phyloP scores from a whole-genome alignment of 2,329 filamentous ascomycete species.

The Fusarium algeriense region DNA sequence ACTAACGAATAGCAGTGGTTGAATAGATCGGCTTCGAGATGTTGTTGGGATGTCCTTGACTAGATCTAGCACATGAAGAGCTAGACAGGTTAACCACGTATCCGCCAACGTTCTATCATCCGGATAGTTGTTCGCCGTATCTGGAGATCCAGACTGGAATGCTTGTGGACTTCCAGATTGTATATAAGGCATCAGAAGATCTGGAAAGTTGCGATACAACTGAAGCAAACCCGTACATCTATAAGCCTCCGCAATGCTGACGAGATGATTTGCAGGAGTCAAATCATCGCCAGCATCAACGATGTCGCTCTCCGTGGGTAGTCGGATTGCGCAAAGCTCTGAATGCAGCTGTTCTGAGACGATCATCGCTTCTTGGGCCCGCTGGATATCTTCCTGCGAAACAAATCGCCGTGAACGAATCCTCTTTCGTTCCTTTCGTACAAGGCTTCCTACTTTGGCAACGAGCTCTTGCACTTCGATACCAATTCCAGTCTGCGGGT shows the following conservation, averaged over 20 bases:
- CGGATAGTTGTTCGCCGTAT: conserved; percentile 4
- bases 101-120: conserved; percentile 37
- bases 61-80: conserved; percentile 57
- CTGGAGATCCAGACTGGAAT: neutral
- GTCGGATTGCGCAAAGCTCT: conserved; percentile 30
- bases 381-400: conserved; percentile 45
- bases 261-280: conserved; percentile 44
- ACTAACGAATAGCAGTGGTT: conserved; percentile 59
- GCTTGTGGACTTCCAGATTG: conserved; percentile 8
- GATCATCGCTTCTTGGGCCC: conserved; percentile 40
- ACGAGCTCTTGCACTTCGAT: conserved; percentile 46
- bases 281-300: conserved; percentile 45
- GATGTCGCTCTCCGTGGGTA: conserved; percentile 34
- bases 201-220: conserved; percentile 54
- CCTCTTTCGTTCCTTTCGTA: conserved; percentile 42
- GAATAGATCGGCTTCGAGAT: conserved; percentile 59
- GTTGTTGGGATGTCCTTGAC: conserved; percentile 58
- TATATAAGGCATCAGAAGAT: conserved; percentile 51
- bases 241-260: conserved; percentile 47
- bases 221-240: conserved; percentile 46
- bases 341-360: conserved; percentile 34
- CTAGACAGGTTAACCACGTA: conserved; percentile 58
- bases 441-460: conserved; percentile 41
- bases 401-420: conserved; percentile 40
- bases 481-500: conserved; percentile 46